A percentile compares a stretch with the other conserved stretches of the same genome.
Conservation (phyloP, 495 filamentous ascomycete genomes). For the Podospora conica region DNA sequence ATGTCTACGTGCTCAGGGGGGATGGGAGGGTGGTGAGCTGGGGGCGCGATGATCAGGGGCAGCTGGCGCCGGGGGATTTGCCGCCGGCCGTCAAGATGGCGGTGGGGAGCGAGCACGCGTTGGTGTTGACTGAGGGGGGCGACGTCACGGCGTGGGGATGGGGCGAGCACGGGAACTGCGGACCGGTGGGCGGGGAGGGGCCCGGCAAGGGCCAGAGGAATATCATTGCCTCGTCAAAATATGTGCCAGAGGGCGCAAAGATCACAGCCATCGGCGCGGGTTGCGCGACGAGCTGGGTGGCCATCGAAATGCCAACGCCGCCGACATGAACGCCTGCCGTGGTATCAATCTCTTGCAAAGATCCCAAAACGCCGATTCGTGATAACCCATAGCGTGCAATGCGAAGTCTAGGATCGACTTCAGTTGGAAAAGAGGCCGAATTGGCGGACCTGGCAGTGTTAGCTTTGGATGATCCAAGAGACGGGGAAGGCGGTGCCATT, state of each 20-base stretch:
- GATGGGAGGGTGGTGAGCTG: slow-evolving; percentile 53
- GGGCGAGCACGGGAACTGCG: slow-evolving; percentile 97
- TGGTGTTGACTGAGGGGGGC: slow-evolving; percentile 58
- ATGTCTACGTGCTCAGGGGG: slow-evolving; percentile 59
- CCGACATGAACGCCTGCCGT: slow-evolving; percentile 4
- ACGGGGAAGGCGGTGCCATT: background rate
- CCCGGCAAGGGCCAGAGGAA: slow-evolving; percentile 61
- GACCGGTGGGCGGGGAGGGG: slow-evolving; percentile 57
- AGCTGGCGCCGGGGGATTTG: slow-evolving; percentile 58
- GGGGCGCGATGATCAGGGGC: slow-evolving; percentile 80
- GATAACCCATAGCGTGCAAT: slow-evolving; percentile 33
- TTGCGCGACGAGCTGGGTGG: slow-evolving; percentile 84
- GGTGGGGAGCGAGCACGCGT: slow-evolving; percentile 79
- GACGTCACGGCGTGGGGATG: slow-evolving; percentile 79
- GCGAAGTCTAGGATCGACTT: slow-evolving; percentile 18
- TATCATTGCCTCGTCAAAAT: slow-evolving; percentile 47
- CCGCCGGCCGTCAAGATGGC: slow-evolving; percentile 52
- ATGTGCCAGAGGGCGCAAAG: slow-evolving; percentile 36
- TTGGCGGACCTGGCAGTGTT: slow-evolving; percentile 37
- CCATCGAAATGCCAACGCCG: slow-evolving; percentile 29
- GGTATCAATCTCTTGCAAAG: slow-evolving; percentile 19
- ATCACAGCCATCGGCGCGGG: slow-evolving; percentile 65
- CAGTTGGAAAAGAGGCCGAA: slow-evolving; percentile 45
- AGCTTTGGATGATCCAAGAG: background rate
- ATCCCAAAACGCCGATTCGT: background rate